phyloP scores from a whole-genome alignment of 2,329 filamentous ascomycete genomes.

The Monilinia fructigena region DNA sequence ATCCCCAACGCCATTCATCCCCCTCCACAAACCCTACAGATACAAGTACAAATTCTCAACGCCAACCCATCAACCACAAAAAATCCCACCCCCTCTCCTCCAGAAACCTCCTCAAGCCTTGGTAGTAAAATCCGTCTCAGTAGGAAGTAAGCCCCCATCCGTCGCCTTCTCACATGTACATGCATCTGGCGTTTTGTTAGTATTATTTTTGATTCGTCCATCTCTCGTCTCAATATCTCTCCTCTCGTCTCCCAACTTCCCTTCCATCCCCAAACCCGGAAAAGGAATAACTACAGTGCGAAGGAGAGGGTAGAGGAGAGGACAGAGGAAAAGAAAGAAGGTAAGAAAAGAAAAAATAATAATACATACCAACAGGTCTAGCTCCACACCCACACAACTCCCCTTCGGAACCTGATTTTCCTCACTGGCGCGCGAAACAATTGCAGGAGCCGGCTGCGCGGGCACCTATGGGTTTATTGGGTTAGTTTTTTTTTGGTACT shows the following conservation, averaged over 20 bases:
- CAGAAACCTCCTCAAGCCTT: constrained; percentile 45
- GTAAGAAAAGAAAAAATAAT: too few species aligned
- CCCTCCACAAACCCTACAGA: constrained; percentile 32
- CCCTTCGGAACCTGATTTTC: constrained; percentile 67
- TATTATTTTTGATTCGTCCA: background rate
- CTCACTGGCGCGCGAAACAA: constrained; percentile 66
- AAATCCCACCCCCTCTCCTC: too few species aligned
- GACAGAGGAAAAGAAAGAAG: background rate
- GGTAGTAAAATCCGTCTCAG: constrained; percentile 86
- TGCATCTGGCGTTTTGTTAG: constrained; percentile 47
- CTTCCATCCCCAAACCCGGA: too few species aligned
- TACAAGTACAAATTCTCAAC: too few species aligned
- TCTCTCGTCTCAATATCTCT: too few species aligned
- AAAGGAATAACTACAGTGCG: too few species aligned
- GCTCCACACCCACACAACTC: constrained; percentile 74
- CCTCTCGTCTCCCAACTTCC: too few species aligned
- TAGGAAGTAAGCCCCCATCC: constrained; percentile 59
- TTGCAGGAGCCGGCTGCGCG: constrained; percentile 79
- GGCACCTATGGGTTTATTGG: constrained; percentile 44
- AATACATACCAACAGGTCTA: constrained; percentile 63
- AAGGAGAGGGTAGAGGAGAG: background rate
- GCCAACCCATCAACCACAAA: too few species aligned
- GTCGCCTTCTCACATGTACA: constrained; percentile 82
- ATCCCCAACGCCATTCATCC: too few species aligned
- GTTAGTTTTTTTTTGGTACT: background rate